Evolutionary conservation across 495 filamentous ascomycete genomes (phyloP), one percentile per base, ranked within the genome.

Genomic region (Letharia lupina): DNA sequence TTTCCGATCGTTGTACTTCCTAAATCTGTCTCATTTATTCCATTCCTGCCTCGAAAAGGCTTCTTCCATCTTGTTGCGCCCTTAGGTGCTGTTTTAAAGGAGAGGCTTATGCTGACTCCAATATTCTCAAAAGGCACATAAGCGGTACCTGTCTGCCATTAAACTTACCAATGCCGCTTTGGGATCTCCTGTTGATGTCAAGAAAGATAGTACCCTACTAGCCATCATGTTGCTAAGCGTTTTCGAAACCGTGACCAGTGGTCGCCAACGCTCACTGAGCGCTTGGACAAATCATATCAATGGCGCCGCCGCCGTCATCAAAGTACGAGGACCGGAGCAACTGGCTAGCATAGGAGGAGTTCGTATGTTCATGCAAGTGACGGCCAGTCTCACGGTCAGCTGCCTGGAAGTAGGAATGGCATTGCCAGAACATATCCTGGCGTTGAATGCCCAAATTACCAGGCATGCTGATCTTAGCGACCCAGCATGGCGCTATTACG

Each of bases 281-380:
- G 80, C 80, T 4, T 89, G 84, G 77, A 81, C 80, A 47, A 81
- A 81, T 58, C 86, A 89, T 72, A 79, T 87, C 65, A 78, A 78
- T 45, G 86, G 86, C 13, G 83, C 85, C 4, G 79, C 78, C 0
- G 81, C 83, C 0, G 74, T 89, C 7, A 77, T 86, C 1, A 78
- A 81, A 68, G 63, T 87, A 68, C 77, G 86, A 33, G 86, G 86
- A 12, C 61, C 74, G 3, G 76, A 80, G 5, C 84, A 88, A 68
- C 81, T 89, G 28, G 15, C 23, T 33, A 56, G 52, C 18, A 5
- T 33, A 33, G 9, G 16, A 11, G 52, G 52, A 28, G 52, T 56
- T 13, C 52, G 52, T 28, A 1, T 35, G 28, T 56, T 56, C 31
- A 16, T 35, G 28, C 52, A 56, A 56, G 52, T 31, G 5, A 56